Evolutionary conservation across 2,329 filamentous ascomycete genomes (phyloP), one percentile per base, ranked within the genome.

Genomic region (Fusarium graminum): DNA sequence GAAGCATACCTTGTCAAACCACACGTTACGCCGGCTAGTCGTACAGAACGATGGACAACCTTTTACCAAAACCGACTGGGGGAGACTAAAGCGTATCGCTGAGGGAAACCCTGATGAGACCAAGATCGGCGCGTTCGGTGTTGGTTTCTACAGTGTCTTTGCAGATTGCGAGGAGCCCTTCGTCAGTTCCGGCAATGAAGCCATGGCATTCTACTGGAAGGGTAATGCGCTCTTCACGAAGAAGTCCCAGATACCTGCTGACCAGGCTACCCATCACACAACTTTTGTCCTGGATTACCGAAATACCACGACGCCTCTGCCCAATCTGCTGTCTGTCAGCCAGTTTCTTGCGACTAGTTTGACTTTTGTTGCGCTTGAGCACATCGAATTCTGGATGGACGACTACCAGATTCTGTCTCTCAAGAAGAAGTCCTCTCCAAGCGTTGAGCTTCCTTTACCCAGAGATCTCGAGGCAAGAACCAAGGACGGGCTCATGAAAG

Each of bases 181-280:
- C 74, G 92, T 99, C 67, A 95, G 93, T 69, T 98, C 94, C 1
- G 95, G 95, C 1, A 87, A 86, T 64, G 90, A 97, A 78, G 94
- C 93, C 36, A 97, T 99, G 92, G 94, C 94, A 0, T 99, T 99
- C 75, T 99, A 97, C 81, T 99, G 95, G 96, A 98, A 97, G 78
- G 94, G 92, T n/a, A 98, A 98, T 77, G 92, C 93, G 7, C 85
- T 99, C 3, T 98, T 97, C 76, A 99, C 96, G 25, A 91, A 94
- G 72, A 92, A 93, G 70, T 85, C 95, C 22, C 88, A 89, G 68
- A 80, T 97, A 9, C 88, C 91, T 2, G 83, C 87, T 43, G 86
- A 87, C 25, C 85, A 93, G 73, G 80, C 83, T 16, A 90, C 84
- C 54, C 82, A 82, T 30, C 87, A 94, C 71, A 99, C 96, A 3